Conservation (phyloP, 441 rosid genomes). For the Omphalea diandra region DNA sequence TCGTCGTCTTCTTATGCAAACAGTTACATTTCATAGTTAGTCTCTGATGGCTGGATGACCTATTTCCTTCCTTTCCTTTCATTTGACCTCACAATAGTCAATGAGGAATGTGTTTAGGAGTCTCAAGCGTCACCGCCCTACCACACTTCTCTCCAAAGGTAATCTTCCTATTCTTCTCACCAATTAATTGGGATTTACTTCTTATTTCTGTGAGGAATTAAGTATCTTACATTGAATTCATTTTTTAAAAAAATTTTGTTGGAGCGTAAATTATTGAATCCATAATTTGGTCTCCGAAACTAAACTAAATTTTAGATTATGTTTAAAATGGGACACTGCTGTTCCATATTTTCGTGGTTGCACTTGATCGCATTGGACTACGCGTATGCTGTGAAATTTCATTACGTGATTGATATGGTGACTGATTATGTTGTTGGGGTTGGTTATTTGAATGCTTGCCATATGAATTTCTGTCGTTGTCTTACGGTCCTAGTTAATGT, state of each 20-base stretch:
- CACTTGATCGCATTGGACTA: neutral
- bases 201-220: neutral
- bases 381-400: too few species aligned
- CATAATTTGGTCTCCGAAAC: neutral
- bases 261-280: too few species aligned
- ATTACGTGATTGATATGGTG: neutral
- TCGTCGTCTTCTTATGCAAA: slow-evolving; percentile 27
- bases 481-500: neutral
- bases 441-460: neutral
- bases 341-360: neutral
- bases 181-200: neutral
- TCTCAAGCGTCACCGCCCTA: slow-evolving; percentile 58
- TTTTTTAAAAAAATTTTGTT: neutral
- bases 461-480: too few species aligned
- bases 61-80: slow-evolving; percentile 11
- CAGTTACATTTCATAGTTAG: slow-evolving; percentile 22
- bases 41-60: slow-evolving; percentile 26
- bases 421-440: neutral
- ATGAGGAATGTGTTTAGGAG: slow-evolving; percentile 63
- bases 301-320: neutral
- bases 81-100: slow-evolving; percentile 29
- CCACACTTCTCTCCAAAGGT: slow-evolving; percentile 40
- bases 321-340: neutral
- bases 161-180: slow-evolving; percentile 17
- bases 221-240: neutral